These are phyloP conservation scores for Macrolepiota dolichaula DNA, from an alignment of 768 basidiomycete species.

Conservation along the genomic window DNA sequence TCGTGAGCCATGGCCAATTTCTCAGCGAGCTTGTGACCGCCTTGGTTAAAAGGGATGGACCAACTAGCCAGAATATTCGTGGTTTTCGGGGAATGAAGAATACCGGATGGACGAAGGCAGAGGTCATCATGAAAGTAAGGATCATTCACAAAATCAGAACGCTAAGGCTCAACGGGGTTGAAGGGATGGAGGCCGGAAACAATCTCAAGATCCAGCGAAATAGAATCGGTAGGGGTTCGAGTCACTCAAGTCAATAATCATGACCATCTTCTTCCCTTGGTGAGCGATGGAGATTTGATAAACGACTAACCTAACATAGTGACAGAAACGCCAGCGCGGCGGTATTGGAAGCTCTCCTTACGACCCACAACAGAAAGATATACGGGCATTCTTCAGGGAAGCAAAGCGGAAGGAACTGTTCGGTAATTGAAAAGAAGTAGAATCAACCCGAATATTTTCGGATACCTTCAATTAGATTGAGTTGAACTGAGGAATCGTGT, in stretches of 20 bases:
- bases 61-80: background rate
- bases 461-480: background rate
- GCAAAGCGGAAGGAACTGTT: background rate
- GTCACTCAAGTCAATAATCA: constrained; percentile 52
- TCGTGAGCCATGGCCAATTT: constrained; percentile 77
- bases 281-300: constrained; percentile 29
- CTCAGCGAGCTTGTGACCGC: constrained; percentile 57
- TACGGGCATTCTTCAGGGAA: constrained; percentile 64
- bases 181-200: background rate
- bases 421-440: background rate
- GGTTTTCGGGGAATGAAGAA: constrained; percentile 53
- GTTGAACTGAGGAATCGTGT: background rate
- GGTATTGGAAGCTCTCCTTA: constrained; percentile 70
- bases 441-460: background rate
- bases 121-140: constrained; percentile 35
- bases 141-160: constrained; percentile 8
- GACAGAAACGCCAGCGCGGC: constrained; percentile 59
- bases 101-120: constrained; percentile 67
- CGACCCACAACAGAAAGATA: constrained; percentile 74
- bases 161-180: background rate
- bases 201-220: background rate
- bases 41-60: constrained; percentile 34
- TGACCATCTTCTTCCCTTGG: constrained; percentile 55
- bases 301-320: background rate
- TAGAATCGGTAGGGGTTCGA: constrained; percentile 28